Conservation (phyloP, 352 stramenopile genomes). For the Ochromonadaceae sp. region DNA sequence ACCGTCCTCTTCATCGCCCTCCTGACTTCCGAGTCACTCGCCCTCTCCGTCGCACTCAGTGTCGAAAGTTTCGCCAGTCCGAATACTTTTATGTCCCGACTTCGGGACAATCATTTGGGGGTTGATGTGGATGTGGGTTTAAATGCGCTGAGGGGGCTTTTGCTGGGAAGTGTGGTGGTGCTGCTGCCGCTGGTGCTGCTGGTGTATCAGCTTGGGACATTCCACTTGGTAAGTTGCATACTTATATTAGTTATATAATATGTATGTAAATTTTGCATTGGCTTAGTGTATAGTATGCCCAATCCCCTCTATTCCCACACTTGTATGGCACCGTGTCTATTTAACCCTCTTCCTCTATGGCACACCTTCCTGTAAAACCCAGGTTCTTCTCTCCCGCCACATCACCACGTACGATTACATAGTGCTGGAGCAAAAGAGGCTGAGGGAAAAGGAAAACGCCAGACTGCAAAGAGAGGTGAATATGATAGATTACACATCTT, state of each 20-base stretch:
- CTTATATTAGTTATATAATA: not conserved
- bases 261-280: not conserved
- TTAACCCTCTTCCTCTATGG: too few species aligned
- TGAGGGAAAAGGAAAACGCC: too few species aligned
- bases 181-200: not conserved
- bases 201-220: not conserved
- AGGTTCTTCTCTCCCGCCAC: too few species aligned
- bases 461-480: too few species aligned
- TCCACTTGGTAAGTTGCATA: not conserved
- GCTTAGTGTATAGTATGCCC: slow-evolving; percentile 1
- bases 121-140: not conserved
- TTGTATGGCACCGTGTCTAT: too few species aligned
- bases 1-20: not conserved
- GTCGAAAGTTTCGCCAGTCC: not conserved
- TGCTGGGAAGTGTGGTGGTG: not conserved
- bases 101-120: not conserved
- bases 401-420: slow-evolving; percentile 18
- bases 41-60: not conserved
- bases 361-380: too few species aligned
- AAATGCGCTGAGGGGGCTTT: not conserved
- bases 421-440: not conserved
- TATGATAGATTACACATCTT: too few species aligned
- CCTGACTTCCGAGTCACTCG: not conserved
- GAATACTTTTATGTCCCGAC: not conserved
- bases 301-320: too few species aligned